These are phyloP conservation scores for Aristolochia californica DNA, from an alignment of 164 flowering plant genomes.

Conservation along the genomic window DNA sequence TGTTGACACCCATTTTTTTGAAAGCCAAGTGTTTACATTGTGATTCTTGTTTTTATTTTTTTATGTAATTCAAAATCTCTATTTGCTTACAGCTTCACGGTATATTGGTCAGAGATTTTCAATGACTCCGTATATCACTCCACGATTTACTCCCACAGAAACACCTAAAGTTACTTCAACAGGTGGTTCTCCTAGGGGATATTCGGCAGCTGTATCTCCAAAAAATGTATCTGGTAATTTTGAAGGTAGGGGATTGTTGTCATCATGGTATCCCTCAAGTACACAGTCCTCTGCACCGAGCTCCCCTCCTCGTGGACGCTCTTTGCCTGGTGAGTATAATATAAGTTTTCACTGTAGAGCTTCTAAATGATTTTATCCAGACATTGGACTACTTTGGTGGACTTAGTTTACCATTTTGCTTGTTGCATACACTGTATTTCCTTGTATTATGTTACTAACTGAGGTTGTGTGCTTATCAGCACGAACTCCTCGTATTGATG, in stretches of 20 bases:
- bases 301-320: conserved; percentile 82
- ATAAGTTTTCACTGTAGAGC: too few species aligned
- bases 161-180: conserved; percentile 68
- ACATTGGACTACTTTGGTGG: not conserved
- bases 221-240: conserved; percentile 44
- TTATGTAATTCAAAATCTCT: not conserved
- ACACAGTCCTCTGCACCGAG: conserved; percentile 91
- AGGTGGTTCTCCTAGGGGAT: conserved; percentile 58
- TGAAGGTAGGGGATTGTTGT: conserved; percentile 37
- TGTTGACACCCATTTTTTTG: not conserved
- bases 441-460: not conserved
- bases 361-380: too few species aligned
- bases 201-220: conserved; percentile 69
- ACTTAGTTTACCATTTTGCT: not conserved
- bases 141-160: conserved; percentile 67
- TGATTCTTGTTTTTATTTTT: too few species aligned
- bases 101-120: conserved; percentile 45
- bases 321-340: conserved; percentile 47
- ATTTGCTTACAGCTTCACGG: conserved; percentile 33
- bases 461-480: conserved; percentile 21
- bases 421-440: not conserved
- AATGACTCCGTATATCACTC: conserved; percentile 67
- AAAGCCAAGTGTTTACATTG: not conserved
- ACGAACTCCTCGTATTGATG: conserved; percentile 76
- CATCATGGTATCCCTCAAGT: conserved; percentile 84